Base-by-base conservation (phyloP, 192 early-diverging fungal species). In the Coemansia sp. region DNA sequence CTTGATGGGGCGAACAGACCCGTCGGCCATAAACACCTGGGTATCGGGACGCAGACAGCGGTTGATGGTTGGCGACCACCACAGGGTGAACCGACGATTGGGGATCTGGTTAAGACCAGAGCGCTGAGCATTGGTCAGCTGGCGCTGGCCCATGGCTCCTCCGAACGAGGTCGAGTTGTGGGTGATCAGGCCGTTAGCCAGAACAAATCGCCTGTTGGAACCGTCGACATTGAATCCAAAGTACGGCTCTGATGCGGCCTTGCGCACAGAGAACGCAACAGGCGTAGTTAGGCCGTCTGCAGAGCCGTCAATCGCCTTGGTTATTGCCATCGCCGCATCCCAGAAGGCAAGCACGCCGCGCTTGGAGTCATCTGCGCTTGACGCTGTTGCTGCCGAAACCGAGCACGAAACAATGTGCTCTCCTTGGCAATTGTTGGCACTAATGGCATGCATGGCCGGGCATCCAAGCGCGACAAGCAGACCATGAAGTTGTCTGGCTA, bases 1-100 rank as follows among this genome's bases (percentile, higher is more conserved):
- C 45, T 46, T 54, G 6, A 69, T 65, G 0, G 55, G 53, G 6
- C 65, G 59, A 13, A 35, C 14, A 5, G 62, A 49, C 9, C 77
- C 71, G 49, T 68, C 66, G 14, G 67, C 85, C 85, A 89, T 84
- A 47, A 86, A 63, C 48, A 87, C 87, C 60, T 84, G 85, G 22
- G 87, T 78, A 18, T 64, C 62, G 7, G 71, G 71, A 14, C 58
- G 57, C 39, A 73, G 52, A 36, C 71, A 73, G 63, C 94, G 88
- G 74, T 99, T 99, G 72, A 99, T 96, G 6, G 97, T 99, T 4
- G 94, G 94, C 35, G 91, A 93, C 97, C 97, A 99, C 97, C 97
- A 99, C 55, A 99, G 85, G 6, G 94, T 96, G 74, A 99, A 99
- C 47, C 97, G 92, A 85, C 97, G 93, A 84, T 99, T 99, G 53